phyloP scores from a whole-genome alignment of 306 rosid species.

The Cucurbita moschata region DNA sequence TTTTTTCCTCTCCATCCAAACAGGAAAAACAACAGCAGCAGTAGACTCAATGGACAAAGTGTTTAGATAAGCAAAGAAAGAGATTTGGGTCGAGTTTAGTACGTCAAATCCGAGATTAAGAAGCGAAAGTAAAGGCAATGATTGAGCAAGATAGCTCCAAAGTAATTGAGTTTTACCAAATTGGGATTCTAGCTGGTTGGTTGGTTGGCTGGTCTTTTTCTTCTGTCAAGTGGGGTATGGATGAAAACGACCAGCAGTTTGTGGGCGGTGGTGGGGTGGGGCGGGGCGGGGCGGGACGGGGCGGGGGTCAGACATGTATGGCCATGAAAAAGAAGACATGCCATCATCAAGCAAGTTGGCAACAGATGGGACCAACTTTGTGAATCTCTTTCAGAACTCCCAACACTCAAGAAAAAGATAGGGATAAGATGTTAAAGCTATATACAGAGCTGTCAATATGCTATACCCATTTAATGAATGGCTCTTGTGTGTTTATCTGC shows the following conservation, averaged over 20 bases:
- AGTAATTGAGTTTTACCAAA: neutral
- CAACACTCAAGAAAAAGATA: constrained; percentile 13
- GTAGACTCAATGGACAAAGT: neutral
- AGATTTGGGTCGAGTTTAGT: neutral
- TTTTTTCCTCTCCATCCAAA: neutral
- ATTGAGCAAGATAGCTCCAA: neutral
- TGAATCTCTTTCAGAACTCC: constrained; percentile 5
- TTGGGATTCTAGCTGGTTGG: neutral
- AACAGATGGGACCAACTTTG: constrained; percentile 10
- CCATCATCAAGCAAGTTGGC: constrained; percentile 6
- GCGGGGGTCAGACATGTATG: neutral
- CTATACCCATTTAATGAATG: constrained; percentile 5
- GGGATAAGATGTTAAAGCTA: constrained; percentile 7
- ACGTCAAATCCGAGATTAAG: neutral
- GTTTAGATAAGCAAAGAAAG: neutral
- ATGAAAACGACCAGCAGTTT: neutral
- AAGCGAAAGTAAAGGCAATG: neutral
- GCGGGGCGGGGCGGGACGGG: no score
- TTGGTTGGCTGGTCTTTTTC: neutral
- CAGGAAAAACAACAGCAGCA: neutral
- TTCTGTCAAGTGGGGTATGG: neutral
- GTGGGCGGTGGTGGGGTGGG: neutral
- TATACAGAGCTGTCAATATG: constrained; percentile 4
- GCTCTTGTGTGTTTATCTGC: constrained; percentile 10
- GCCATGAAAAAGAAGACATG: neutral